Conservation (phyloP, 768 basidiomycete genomes). For the Multifurca ochricompacta region DNA sequence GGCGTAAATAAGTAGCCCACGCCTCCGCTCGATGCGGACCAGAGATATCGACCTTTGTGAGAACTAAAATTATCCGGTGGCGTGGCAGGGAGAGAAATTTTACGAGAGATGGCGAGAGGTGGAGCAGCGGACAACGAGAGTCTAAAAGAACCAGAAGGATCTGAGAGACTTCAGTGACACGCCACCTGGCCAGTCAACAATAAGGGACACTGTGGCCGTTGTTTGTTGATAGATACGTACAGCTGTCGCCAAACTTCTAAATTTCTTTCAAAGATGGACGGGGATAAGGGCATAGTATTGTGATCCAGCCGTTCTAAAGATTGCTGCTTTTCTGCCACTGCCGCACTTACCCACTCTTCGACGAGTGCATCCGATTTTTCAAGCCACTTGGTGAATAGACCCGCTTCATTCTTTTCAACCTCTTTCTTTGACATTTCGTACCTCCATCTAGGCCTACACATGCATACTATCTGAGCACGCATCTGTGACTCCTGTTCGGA, state of each 20-base stretch:
- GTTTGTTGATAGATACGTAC: constrained; percentile 49
- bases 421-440: constrained; percentile 83
- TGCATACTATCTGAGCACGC: constrained; percentile 33
- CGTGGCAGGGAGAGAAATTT: constrained; percentile 42
- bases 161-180: constrained; percentile 85
- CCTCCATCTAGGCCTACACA: constrained; percentile 78
- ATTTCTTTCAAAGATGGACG: constrained; percentile 83
- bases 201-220: too few relatives aligned
- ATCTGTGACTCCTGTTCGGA: not conserved
- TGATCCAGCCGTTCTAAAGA: constrained; percentile 1
- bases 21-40: constrained; percentile 54
- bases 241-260: constrained; percentile 93
- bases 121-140: constrained; percentile 80
- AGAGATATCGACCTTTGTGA: constrained; percentile 85
- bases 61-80: constrained; percentile 53
- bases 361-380: constrained; percentile 51
- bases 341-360: constrained; percentile 35
- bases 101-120: constrained; percentile 75
- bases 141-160: constrained; percentile 85
- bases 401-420: constrained; percentile 87
- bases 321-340: not conserved
- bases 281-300: constrained; percentile 47
- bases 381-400: constrained; percentile 74
- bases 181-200: constrained; percentile 63
- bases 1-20: constrained; percentile 58